Conservation (phyloP, 371 early-diverging fungal species). For the Haplosporangium sp. region DNA sequence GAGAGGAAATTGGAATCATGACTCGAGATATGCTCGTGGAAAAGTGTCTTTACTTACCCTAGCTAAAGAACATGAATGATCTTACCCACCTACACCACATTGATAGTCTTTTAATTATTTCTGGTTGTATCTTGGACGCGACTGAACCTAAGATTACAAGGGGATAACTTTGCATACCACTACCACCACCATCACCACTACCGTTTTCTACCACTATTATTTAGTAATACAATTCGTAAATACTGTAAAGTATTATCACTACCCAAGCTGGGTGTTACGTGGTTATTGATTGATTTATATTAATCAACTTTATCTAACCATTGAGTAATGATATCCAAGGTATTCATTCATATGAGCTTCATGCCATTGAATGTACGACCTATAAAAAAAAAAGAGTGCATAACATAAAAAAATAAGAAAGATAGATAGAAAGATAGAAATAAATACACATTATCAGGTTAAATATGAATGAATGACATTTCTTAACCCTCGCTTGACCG, state of each 20-base stretch:
- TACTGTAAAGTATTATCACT: no score
- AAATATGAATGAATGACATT: constrained; percentile 21
- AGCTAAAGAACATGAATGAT: constrained; percentile 26
- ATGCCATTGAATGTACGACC: constrained; percentile 10
- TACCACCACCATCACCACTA: neutral
- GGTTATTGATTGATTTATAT: neutral
- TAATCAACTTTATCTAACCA: no score
- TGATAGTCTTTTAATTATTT: neutral
- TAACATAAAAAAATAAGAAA: constrained; percentile 2
- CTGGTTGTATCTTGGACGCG: constrained; percentile 21
- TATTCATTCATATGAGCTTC: neutral
- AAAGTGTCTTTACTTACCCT: constrained; percentile 20
- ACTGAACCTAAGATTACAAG: constrained; percentile 25
- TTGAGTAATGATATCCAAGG: neutral
- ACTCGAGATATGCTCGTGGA: neutral
- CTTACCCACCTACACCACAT: neutral
- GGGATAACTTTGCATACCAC: no score
- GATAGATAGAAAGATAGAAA: neutral
- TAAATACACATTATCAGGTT: constrained; percentile 22
- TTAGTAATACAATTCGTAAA: no score
- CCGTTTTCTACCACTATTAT: neutral
- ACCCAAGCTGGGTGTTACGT: no score
- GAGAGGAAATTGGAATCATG: constrained; percentile 26
- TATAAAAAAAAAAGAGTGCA: neutral
- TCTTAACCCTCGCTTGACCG: neutral